Percentiles rank a stretch among this genome's conserved stretches.
Evolutionary conservation across 768 basidiomycete genomes (phyloP).

Genomic region (Rhodosporidiobolus sp.): DNA sequence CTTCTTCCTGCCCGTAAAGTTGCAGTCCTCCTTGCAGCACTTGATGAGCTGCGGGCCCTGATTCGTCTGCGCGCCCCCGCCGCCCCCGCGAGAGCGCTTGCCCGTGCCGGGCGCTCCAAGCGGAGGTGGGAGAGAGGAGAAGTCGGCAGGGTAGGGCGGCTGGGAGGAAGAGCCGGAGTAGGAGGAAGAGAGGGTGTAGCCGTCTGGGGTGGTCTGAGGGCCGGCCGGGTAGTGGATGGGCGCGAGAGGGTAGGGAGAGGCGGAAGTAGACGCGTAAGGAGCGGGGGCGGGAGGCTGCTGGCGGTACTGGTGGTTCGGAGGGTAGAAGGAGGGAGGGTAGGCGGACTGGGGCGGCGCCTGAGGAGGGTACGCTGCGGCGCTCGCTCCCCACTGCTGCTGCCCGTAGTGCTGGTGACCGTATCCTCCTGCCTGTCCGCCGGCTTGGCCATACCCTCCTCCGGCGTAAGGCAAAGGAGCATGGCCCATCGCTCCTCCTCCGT

Average conservation of each 20-base stretch:
- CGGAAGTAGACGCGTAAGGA: not conserved
- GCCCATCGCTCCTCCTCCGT: not conserved
- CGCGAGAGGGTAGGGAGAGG: not conserved
- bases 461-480: not conserved
- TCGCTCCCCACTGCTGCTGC: not conserved
- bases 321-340: slow-evolving; percentile 26
- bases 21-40: slow-evolving; percentile 46
- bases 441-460: not conserved
- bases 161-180: slow-evolving; percentile 1
- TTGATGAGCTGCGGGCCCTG: slow-evolving; percentile 27
- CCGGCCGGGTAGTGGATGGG: not conserved
- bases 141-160: not conserved
- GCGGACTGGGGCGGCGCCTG: not conserved
- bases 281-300: not conserved
- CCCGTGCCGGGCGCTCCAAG: not conserved
- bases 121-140: not conserved
- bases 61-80: too few species aligned
- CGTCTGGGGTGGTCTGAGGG: slow-evolving; percentile 8
- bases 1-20: slow-evolving; percentile 47
- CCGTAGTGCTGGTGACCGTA: not conserved
- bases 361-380: not conserved
- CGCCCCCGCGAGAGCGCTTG: not conserved
- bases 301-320: not conserved
- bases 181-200: slow-evolving; percentile 26
- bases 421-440: not conserved